phyloP scores from a whole-genome alignment of 176 grass and related monocot species.

The Lolium rigidum region DNA sequence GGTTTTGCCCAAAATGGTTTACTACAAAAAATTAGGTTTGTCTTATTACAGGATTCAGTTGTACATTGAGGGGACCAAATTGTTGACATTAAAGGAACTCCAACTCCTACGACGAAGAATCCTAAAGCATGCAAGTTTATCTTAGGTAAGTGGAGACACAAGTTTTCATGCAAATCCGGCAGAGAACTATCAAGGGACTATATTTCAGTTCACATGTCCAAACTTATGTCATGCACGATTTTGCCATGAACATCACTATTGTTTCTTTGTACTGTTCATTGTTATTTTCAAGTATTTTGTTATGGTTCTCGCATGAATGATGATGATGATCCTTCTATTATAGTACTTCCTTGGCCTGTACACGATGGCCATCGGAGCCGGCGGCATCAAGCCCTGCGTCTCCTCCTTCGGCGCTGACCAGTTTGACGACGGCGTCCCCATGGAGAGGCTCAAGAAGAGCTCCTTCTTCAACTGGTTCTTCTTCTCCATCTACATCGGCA shows the following conservation, averaged over 20 bases:
- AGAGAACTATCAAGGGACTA: conserved; percentile 1
- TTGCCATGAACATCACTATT: too few species aligned
- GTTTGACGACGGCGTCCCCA: conserved; percentile 52
- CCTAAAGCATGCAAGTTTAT: conserved; percentile 72
- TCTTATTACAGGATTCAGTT: conserved; percentile 39
- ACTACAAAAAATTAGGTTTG: background rate
- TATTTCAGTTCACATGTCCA: too few species aligned
- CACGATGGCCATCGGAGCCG: conserved; percentile 70
- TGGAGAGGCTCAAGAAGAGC: conserved; percentile 53
- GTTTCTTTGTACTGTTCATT: too few species aligned
- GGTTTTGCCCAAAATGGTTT: background rate
- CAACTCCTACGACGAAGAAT: conserved; percentile 24
- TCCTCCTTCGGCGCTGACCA: conserved; percentile 81
- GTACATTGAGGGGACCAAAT: too few species aligned
- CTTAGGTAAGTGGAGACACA: conserved; percentile 44
- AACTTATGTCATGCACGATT: too few species aligned
- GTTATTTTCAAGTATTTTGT: too few species aligned
- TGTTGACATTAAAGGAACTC: conserved; percentile 48
- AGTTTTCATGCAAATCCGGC: background rate
- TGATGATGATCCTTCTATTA: too few species aligned
- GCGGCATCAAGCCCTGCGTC: conserved; percentile 83
- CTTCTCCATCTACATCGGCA: conserved; percentile 80
- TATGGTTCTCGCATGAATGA: too few species aligned
- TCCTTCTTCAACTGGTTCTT: conserved; percentile 96
- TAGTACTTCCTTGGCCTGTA: conserved; percentile 74